These are phyloP conservation scores for Pachysandra terminalis DNA, from an alignment of 164 flowering plant species.

Conservation along the genomic window DNA sequence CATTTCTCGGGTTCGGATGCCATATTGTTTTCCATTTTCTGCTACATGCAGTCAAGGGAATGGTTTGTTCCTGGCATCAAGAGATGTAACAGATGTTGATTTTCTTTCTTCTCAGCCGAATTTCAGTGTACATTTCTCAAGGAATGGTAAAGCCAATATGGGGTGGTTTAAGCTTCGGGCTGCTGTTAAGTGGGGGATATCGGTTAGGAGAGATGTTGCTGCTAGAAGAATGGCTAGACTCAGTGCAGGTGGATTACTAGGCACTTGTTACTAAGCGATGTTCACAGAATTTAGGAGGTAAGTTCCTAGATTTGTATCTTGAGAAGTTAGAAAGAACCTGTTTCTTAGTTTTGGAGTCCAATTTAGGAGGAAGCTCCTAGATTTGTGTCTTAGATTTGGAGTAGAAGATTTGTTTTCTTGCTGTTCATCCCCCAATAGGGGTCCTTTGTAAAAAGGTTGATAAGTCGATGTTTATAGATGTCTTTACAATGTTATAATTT, in stretches of 20 bases:
- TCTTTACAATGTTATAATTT: too few species aligned
- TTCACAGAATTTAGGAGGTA: slow-evolving; percentile 8
- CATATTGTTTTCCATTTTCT: slow-evolving; percentile 18
- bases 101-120: slow-evolving; percentile 16
- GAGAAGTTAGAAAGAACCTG: too few species aligned
- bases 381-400: background rate
- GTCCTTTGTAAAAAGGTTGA: background rate
- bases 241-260: slow-evolving; percentile 6
- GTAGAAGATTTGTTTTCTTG: slow-evolving; percentile 5
- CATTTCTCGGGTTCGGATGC: slow-evolving; percentile 19
- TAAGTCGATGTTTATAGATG: too few species aligned
- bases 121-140: slow-evolving; percentile 16
- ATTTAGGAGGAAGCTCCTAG: too few species aligned
- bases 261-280: background rate
- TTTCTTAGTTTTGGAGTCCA: too few species aligned
- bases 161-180: slow-evolving; percentile 57
- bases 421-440: background rate
- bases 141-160: slow-evolving; percentile 24
- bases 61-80: slow-evolving; percentile 15
- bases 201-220: slow-evolving; percentile 29
- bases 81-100: slow-evolving; percentile 12
- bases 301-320: background rate
- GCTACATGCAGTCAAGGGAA: slow-evolving; percentile 27
- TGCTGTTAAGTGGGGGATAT: slow-evolving; percentile 39
- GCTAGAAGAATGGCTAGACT: slow-evolving; percentile 30